phyloP scores from a whole-genome alignment of 805 yeast genomes.

The Candida taoyuanica region DNA sequence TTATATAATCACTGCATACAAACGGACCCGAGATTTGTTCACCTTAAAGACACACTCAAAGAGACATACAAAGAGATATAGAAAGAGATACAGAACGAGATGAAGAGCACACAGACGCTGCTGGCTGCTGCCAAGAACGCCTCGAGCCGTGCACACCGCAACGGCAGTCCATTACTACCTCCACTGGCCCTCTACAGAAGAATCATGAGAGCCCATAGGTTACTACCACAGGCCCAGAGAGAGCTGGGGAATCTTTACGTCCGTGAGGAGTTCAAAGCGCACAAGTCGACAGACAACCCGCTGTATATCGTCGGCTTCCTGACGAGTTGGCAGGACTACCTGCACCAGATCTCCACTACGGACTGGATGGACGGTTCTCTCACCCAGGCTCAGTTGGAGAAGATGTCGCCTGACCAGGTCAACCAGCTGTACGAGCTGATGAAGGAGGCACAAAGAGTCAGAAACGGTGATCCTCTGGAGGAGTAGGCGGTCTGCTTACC shows the following conservation, averaged over 20 bases:
- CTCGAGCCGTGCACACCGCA: conserved; percentile 12
- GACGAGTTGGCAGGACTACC: conserved; percentile 90
- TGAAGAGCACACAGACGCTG: conserved; percentile 1
- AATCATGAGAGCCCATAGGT: conserved; percentile 75
- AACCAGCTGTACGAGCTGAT: conserved; percentile 78
- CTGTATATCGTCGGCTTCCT: conserved; percentile 90
- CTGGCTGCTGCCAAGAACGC: conserved; percentile 8
- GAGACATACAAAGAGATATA: too few relatives aligned
- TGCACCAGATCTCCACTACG: conserved; percentile 53
- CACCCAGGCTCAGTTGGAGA: conserved; percentile 61
- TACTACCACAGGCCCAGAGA: conserved; percentile 63
- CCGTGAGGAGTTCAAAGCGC: conserved; percentile 83
- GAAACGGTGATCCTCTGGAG: conserved; percentile 12
- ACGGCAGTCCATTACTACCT: conserved; percentile 58
- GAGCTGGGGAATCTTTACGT: conserved; percentile 88
- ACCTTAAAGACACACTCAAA: too few relatives aligned
- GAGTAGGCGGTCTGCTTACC: conserved; percentile 1
- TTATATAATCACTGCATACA: too few relatives aligned
- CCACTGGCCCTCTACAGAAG: conserved; percentile 76
- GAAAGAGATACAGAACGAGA: too few relatives aligned
- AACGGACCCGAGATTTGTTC: too few relatives aligned
- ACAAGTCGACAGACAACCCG: conserved; percentile 79
- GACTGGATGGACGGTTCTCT: conserved; percentile 62
- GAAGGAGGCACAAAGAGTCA: conserved; percentile 51
- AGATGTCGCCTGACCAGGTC: conserved; percentile 85